Conservation (phyloP, 345 rosid genomes). For the Pistacia vera region DNA sequence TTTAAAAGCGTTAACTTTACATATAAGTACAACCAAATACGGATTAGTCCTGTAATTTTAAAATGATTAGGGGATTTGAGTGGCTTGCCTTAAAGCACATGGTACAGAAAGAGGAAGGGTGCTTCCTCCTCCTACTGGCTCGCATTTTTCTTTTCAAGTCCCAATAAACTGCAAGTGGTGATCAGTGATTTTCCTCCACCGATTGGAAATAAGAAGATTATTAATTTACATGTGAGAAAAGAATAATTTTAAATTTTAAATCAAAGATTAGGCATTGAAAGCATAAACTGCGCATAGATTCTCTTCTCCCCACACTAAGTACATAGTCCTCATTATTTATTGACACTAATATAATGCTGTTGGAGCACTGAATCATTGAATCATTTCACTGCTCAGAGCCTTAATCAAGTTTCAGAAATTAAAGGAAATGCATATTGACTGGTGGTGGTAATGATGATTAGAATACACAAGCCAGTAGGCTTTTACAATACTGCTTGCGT, state of each 20-base stretch:
- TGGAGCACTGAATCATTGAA: slow-evolving; percentile 19
- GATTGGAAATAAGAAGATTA: background rate
- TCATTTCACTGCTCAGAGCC: background rate
- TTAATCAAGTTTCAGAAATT: background rate
- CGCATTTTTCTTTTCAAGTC: background rate
- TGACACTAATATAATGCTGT: background rate
- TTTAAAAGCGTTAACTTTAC: background rate
- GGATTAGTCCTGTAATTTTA: slow-evolving; percentile 27
- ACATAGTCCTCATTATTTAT: too few relatives aligned
- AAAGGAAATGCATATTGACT: background rate
- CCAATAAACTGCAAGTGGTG: slow-evolving; percentile 22
- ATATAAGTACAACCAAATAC: slow-evolving; percentile 30
- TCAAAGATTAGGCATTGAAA: background rate
- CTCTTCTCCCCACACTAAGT: slow-evolving; percentile 13
- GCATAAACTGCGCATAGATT: slow-evolving; percentile 16
- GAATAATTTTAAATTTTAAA: background rate
- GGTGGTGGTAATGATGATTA: background rate
- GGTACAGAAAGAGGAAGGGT: slow-evolving; percentile 37
- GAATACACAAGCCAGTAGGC: too few relatives aligned
- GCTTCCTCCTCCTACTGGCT: slow-evolving; percentile 33
- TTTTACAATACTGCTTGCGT: too few relatives aligned
- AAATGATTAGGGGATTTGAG: slow-evolving; percentile 13
- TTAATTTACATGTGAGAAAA: background rate
- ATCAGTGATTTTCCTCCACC: too few relatives aligned
- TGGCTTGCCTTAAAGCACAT: slow-evolving; percentile 31